Base-by-base conservation (phyloP, 2,329 filamentous ascomycete species). In the Lachnellula subtilissima region DNA sequence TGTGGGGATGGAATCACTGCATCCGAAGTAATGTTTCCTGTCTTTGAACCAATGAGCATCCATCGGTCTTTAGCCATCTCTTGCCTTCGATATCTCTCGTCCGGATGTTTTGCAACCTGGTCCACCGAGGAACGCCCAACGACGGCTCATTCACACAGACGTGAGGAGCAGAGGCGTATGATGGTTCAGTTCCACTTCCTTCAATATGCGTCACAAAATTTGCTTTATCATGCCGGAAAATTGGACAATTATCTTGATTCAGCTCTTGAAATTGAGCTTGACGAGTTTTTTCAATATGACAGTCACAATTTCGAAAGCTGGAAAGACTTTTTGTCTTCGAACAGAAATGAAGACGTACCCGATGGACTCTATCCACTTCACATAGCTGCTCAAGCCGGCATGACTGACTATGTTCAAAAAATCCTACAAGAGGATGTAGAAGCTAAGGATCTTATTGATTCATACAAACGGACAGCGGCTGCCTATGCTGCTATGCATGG, bases 331-430 rank as follows among this genome's bases (percentile, higher is more conserved):
- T 9, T 40, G 2, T 22, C 11, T 19, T 48, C 37, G 47, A 48
- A 45, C 25, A 45, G 32, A 55, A 50, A 28, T 55, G 42, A 32
- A 50, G 12, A 37, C 12, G 19, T 32, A 36, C 48, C 48, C 23
- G 51, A 19, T n/a, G 23, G 43, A 42, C 19, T 50, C 17, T 45
- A 46, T 23, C 50, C 57, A 40, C 47, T 66, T 69, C 0, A 73
- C 69, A 3, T 60, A 69, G 22, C 55, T 43, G 55, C 54, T 15
- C 43, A 36, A 42, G 36, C 43, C 49, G 55, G 54, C 17, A 37
- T 60, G n/a, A 53, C 17, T 19, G 36, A 12, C 42, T 56, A 60
- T 51, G 45, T 42, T 12, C 37, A 48, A 17, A 48, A 43, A 14
- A 42, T 58, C 6, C 39, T 55, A 9, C 17, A 52, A 40, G 25